phyloP scores from a whole-genome alignment of 176 grass and related monocot genomes.

The Miscanthus lutarioriparius region DNA sequence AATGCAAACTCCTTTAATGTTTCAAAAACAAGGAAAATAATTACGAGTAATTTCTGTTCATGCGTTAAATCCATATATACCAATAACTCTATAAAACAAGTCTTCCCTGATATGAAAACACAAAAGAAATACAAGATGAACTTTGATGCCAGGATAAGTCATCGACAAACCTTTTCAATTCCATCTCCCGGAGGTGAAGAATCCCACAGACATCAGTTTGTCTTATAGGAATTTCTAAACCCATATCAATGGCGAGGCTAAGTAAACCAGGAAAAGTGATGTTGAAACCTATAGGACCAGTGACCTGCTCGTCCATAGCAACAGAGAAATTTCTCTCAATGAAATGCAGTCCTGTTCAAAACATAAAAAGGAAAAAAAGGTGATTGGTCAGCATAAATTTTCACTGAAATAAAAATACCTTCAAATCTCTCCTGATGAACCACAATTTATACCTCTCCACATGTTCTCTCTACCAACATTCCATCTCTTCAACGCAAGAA shows the following conservation, averaged over 20 bases:
- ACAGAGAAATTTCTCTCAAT: slow-evolving; percentile 53
- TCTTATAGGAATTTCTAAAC: slow-evolving; percentile 43
- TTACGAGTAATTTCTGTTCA: neutral
- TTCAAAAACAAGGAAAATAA: neutral
- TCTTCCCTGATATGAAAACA: neutral
- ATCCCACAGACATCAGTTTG: slow-evolving; percentile 33
- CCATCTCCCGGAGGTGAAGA: slow-evolving; percentile 40
- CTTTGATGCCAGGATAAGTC: neutral
- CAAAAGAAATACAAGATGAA: neutral
- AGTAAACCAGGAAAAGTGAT: slow-evolving; percentile 71
- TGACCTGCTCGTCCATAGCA: slow-evolving; percentile 41
- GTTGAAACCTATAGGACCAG: slow-evolving; percentile 67
- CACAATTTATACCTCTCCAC: slow-evolving; percentile 49
- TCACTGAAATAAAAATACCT: neutral
- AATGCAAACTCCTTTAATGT: neutral
- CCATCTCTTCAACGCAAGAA: slow-evolving; percentile 75
- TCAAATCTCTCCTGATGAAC: neutral
- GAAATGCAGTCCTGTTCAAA: slow-evolving; percentile 52
- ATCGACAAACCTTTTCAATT: slow-evolving; percentile 59
- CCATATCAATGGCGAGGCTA: slow-evolving; percentile 53
- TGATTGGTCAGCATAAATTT: slow-evolving; percentile 19
- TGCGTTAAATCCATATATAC: neutral
- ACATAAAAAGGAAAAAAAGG: neutral
- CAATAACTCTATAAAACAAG: neutral
- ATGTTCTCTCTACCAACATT: slow-evolving; percentile 62